These are phyloP conservation scores for Gynochthodes officinalis DNA, from an alignment of 257 asterid genomes.

Conservation along the genomic window DNA sequence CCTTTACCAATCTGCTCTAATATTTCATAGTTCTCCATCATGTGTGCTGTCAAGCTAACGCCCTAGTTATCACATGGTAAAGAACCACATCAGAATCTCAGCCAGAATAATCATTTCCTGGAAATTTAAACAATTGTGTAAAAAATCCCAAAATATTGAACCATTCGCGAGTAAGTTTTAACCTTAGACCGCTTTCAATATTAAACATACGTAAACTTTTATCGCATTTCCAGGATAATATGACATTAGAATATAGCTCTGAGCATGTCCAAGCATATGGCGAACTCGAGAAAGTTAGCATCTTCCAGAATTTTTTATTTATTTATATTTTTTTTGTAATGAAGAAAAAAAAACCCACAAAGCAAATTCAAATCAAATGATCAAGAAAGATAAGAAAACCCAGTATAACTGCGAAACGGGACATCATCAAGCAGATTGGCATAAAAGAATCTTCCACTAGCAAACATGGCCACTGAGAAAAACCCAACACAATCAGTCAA, in stretches of 20 bases:
- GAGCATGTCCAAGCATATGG: neutral
- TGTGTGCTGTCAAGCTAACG: conserved; percentile 9
- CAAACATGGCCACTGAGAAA: neutral
- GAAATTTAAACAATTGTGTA: neutral
- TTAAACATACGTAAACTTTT: neutral
- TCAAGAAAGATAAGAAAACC: neutral
- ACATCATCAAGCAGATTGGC: neutral
- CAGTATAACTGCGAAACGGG: neutral
- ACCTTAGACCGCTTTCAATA: neutral
- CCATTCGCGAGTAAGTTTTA: neutral
- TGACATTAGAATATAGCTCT: neutral
- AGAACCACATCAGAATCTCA: neutral
- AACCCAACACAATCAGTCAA: neutral
- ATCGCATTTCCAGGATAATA: neutral
- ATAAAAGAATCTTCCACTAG: neutral
- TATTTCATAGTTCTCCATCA: conserved; percentile 83
- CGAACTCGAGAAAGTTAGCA: neutral
- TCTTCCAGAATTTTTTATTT: neutral
- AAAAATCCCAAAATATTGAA: neutral
- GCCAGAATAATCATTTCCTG: neutral
- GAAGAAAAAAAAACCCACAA: neutral
- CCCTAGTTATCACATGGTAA: neutral
- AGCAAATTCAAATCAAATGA: neutral
- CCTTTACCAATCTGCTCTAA: conserved; percentile 98
- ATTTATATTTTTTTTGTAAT: neutral